Evolutionary conservation across 768 basidiomycete genomes (phyloP).

Genomic region (Phaeotremella skinneri): DNA sequence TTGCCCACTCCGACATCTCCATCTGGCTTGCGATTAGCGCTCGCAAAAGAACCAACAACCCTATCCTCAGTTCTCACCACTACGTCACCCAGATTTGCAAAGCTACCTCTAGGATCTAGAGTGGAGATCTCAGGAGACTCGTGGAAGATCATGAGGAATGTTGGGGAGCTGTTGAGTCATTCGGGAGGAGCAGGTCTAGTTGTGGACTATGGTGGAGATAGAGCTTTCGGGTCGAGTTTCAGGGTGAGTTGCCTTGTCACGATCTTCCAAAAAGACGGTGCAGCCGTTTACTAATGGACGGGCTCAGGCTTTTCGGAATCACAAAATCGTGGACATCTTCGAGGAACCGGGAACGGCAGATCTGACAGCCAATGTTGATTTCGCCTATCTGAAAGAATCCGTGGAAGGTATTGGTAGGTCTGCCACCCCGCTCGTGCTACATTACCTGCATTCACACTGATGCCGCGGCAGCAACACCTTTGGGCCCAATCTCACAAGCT

Average conservation of each 20-base stretch:
- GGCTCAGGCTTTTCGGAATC: constrained; percentile 87
- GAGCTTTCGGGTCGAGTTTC: constrained; percentile 69
- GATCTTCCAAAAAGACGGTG: not conserved
- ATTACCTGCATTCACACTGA: constrained; percentile 1
- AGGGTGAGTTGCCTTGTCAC: constrained; percentile 60
- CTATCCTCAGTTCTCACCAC: constrained; percentile 57
- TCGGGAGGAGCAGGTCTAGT: constrained; percentile 66
- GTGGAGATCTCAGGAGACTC: constrained; percentile 77
- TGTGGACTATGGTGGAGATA: constrained; percentile 82
- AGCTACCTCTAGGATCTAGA: constrained; percentile 66
- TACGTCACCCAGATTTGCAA: constrained; percentile 67
- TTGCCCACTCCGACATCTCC: constrained; percentile 36
- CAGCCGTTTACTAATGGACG: not conserved
- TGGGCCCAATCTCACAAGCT: constrained; percentile 73
- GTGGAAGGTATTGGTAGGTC: constrained; percentile 63
- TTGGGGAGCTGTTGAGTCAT: constrained; percentile 63
- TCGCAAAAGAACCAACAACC: constrained; percentile 62
- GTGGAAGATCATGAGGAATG: constrained; percentile 65
- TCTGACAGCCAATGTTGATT: constrained; percentile 95
- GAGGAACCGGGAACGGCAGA: constrained; percentile 82
- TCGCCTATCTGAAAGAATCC: constrained; percentile 79
- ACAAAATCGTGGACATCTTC: constrained; percentile 80
- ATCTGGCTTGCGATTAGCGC: constrained; percentile 62
- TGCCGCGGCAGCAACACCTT: constrained; percentile 52
- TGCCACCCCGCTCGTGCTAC: constrained; percentile 3